Evolutionary conservation across 805 yeast genomes (phyloP), one percentile per base, ranked within the genome.

Genomic region (Kodamaea kakaduensis): DNA sequence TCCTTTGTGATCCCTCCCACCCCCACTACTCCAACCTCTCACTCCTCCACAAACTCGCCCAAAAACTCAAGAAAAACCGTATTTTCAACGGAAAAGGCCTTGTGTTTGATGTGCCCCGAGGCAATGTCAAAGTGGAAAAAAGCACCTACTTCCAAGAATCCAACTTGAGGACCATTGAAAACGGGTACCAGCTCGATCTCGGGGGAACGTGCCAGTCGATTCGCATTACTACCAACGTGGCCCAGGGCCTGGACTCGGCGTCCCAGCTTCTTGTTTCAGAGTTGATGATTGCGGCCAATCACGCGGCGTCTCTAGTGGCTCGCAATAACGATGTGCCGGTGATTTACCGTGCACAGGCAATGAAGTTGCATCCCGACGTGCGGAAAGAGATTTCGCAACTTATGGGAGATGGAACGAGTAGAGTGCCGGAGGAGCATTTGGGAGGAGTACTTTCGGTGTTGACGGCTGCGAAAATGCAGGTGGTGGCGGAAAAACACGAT

Each of bases 261-360:
- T 78, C 95, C 0, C 77, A 75, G 25, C 49, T 66, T 2, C 63
- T 90, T 17, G 97, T 90, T 2, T 72, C 90, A 1, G 95, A 90
- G 52, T 55, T 84, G 32, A 90, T 90, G 98, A 72, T 89, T 16
- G 59, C 75, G 29, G 87, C 93, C 1, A 88, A 87, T 52, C 61
- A 70, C n/a, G 58, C 80, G 3, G 67, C 78, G 1, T 83, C 83
- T 1, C 40, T 54, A 2, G 71, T 65, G 45, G 73, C 81, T 10
- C 27, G 43, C 2, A 44, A 54, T 4, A 58, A 73, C 25, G 47
- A 59, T 0, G 68, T 78, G 7, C 78, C 81, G 2, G 76, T 79
- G 8, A 61, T 84, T 9, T 80, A 67, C 50, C 40, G 71, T 22
- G 53, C 56, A 18, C 70, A 61, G 36, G 52, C 51, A 12, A 49